A percentile compares a stretch with the other conserved stretches of the same genome.
These are phyloP conservation scores for Mycena belliarum DNA, from an alignment of 768 basidiomycete genomes.

Conservation along the genomic window DNA sequence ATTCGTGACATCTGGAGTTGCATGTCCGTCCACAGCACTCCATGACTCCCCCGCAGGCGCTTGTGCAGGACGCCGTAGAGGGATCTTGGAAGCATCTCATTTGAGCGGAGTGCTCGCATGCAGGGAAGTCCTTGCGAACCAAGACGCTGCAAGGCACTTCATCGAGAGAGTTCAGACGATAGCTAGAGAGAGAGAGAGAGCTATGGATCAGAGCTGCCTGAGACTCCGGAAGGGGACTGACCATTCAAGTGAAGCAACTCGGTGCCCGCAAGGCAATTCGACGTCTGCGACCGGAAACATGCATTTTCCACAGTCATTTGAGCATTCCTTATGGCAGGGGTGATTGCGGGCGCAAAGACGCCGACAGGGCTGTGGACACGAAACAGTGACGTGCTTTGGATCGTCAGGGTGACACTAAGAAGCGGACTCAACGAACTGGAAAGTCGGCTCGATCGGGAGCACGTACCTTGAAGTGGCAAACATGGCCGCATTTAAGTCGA, in stretches of 20 bases:
- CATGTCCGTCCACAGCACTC: constrained; percentile 57
- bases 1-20: constrained; percentile 47
- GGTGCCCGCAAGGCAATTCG: constrained; percentile 60
- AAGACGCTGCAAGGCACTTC: constrained; percentile 42
- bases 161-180: constrained; percentile 45
- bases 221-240: constrained; percentile 28
- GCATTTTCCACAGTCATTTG: constrained; percentile 55
- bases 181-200: too few relatives aligned
- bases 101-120: constrained; percentile 53
- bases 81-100: constrained; percentile 53
- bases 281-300: constrained; percentile 46
- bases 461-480: constrained; percentile 57
- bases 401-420: constrained; percentile 67
- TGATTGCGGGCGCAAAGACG: constrained; percentile 56
- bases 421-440: neutral
- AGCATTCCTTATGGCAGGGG: constrained; percentile 58
- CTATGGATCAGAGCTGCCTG: too few relatives aligned
- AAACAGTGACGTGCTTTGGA: constrained; percentile 48
- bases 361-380: constrained; percentile 50
- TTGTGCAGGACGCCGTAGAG: constrained; percentile 37
- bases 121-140: constrained; percentile 45
- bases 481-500: constrained; percentile 60
- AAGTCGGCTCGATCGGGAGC: neutral
- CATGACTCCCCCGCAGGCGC: constrained; percentile 45
- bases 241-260: constrained; percentile 47